These are phyloP conservation scores for Purpureocillium takamizusanense DNA, from an alignment of 2,329 filamentous ascomycete species.

Conservation along the genomic window DNA sequence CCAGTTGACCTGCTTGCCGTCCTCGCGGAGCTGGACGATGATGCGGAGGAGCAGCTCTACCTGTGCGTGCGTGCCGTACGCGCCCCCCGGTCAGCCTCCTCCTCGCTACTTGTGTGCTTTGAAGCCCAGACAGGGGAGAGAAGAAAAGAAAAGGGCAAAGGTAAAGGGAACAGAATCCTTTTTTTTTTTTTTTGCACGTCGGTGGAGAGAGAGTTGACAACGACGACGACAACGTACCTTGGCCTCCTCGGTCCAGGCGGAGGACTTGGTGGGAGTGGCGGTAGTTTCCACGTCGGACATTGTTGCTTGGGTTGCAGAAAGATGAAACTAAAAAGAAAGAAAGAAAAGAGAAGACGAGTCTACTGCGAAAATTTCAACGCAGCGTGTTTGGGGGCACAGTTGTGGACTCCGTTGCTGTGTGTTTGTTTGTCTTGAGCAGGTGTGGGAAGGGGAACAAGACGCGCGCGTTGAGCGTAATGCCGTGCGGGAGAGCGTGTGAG, in stretches of 20 bases:
- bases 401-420: no score
- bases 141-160: no score
- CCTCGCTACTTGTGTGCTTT: not conserved
- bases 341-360: not conserved
- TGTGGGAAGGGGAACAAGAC: no score
- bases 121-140: no score
- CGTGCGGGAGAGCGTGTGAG: no score
- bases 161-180: no score
- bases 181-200: no score
- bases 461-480: no score
- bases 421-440: no score
- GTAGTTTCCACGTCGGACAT: conserved; percentile 14
- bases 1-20: conserved; percentile 26
- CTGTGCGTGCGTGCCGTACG: conserved; percentile 10
- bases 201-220: no score
- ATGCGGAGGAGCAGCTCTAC: conserved; percentile 26
- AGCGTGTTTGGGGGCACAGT: no score
- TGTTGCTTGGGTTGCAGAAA: not conserved
- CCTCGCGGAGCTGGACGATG: conserved; percentile 21
- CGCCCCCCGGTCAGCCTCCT: not conserved
- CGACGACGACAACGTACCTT: conserved; percentile 19
- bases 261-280: conserved; percentile 11
- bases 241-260: conserved; percentile 26
- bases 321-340: not conserved
- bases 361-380: no score